Base-by-base conservation (phyloP, 1,284 basidiomycete genomes). In the Malassezia sp. region DNA sequence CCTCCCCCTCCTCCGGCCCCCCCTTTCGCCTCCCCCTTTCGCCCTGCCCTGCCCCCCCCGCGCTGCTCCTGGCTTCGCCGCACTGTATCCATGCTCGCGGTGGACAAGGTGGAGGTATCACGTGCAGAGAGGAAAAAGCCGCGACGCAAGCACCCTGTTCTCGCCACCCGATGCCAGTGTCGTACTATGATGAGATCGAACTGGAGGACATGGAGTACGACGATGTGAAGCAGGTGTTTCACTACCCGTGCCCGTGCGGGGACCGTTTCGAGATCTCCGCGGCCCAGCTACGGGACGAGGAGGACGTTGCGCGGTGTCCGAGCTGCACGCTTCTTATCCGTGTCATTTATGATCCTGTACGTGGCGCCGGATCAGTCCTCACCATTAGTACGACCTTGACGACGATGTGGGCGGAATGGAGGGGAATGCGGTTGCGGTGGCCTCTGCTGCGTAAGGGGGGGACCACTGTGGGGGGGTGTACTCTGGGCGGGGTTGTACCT, bases 201-300 rank as follows among this genome's bases (percentile, higher is more conserved):
- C 56, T 70, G 11, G 67, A 70, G 50, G 67, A 70, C 54, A 66
- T 70, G 64, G 57, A 61, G 34, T 70, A 60, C 41, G 67, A 70
- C 41, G 58, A 59, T 35, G 58, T 49, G 30, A 61, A 59, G 54
- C 61, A 68, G 35, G 47, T 66, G 23, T 69, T 69, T 90, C 89
- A 96, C 74, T 95, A 91, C 71, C 93, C 93, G 1, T 97, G 90
- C 68, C 91, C 91, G 1, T 99, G 93, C 68, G 91, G 91, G 20
- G 93, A 97, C 74, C 81, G 89, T 30, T 97, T 97, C 74, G 93
- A 99, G 71, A 96, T 97, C 60, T 83, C 86, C 15, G 79, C 60
- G 34, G 51, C 53, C 4, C 90, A 96, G 73, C 80, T 99, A 9
- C 78, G 80, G 43, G 77, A 88, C 53, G 95, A 82, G 37, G 91